Evolutionary conservation across 1,284 basidiomycete species (phyloP).

Genomic region (Trametes polyzona): DNA sequence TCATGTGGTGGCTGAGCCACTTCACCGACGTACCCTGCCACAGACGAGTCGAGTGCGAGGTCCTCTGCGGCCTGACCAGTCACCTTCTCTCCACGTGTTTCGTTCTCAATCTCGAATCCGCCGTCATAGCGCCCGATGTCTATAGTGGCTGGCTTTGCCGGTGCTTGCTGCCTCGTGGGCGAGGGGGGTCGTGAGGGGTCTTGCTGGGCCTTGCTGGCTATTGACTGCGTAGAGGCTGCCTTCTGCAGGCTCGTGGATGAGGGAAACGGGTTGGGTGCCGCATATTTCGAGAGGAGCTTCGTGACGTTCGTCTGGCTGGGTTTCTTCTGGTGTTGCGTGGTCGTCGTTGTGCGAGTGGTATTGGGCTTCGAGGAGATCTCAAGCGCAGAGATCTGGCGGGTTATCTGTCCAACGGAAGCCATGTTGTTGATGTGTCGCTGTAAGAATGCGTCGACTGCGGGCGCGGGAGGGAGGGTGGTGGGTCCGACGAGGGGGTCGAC

Average conservation of each 20-base stretch:
- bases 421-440: constrained; percentile 34
- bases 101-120: constrained; percentile 81
- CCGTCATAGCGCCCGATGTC: constrained; percentile 89
- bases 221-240: constrained; percentile 28
- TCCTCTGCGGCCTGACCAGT: constrained; percentile 75
- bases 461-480: neutral
- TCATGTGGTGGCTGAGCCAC: neutral
- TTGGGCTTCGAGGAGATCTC: constrained; percentile 53
- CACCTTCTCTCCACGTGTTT: constrained; percentile 63
- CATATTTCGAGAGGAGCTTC: constrained; percentile 71
- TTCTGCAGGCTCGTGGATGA: constrained; percentile 25
- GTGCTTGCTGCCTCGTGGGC: constrained; percentile 29
- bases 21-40: constrained; percentile 55
- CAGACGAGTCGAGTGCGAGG: constrained; percentile 79
- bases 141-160: constrained; percentile 35
- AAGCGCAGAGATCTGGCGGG: constrained; percentile 52
- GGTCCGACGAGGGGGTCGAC: constrained; percentile 20
- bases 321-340: constrained; percentile 52
- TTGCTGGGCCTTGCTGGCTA: constrained; percentile 28
- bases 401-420: constrained; percentile 48
- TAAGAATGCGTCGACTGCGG: neutral
- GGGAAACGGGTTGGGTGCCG: constrained; percentile 55
- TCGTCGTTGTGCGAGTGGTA: constrained; percentile 35
- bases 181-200: constrained; percentile 32
- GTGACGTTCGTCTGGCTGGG: constrained; percentile 57